phyloP scores from a whole-genome alignment of 495 filamentous ascomycete species.

The Sphaerosporella brunnea region DNA sequence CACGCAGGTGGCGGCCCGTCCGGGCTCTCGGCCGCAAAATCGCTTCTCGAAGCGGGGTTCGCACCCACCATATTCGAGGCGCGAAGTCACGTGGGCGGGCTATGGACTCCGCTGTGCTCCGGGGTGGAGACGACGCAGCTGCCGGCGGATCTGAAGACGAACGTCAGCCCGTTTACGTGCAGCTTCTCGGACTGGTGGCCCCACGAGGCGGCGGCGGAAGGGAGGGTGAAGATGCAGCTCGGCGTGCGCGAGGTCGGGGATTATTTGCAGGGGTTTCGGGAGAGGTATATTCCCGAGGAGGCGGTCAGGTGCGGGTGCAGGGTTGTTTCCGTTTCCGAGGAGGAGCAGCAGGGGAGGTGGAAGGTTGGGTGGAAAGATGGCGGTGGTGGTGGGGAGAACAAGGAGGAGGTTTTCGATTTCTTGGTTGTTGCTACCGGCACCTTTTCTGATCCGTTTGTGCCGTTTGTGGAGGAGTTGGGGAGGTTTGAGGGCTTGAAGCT shows the following conservation, averaged over 20 bases:
- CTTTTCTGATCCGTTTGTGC: conserved; percentile 46
- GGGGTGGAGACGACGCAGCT: conserved; percentile 30
- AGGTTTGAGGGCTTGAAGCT: conserved; percentile 37
- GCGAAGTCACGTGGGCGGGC: conserved; percentile 46
- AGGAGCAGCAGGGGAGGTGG: conserved; percentile 33
- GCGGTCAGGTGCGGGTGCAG: conserved; percentile 32
- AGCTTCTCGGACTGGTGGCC: conserved; percentile 52
- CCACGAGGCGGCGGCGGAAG: conserved; percentile 47
- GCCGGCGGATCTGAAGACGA: conserved; percentile 54
- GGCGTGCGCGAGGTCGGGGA: conserved; percentile 55
- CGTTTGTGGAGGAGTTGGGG: conserved; percentile 33
- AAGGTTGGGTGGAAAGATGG: conserved; percentile 29
- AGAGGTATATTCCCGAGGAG: conserved; percentile 37
- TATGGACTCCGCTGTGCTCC: conserved; percentile 46
- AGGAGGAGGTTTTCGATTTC: conserved; percentile 43
- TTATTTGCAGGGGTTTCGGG: conserved; percentile 48
- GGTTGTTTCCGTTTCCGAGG: conserved; percentile 32
- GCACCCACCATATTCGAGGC: conserved; percentile 54
- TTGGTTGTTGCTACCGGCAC: conserved; percentile 60
- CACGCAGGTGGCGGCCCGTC: conserved; percentile 58
- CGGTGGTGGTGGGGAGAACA: conserved; percentile 5
- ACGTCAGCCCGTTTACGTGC: conserved; percentile 62
- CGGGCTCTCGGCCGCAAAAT: conserved; percentile 68
- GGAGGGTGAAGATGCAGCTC: conserved; percentile 43
- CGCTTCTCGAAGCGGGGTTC: conserved; percentile 48